These are phyloP conservation scores for Trametes hirsuta DNA, from an alignment of 1,284 basidiomycete species.

Conservation along the genomic window DNA sequence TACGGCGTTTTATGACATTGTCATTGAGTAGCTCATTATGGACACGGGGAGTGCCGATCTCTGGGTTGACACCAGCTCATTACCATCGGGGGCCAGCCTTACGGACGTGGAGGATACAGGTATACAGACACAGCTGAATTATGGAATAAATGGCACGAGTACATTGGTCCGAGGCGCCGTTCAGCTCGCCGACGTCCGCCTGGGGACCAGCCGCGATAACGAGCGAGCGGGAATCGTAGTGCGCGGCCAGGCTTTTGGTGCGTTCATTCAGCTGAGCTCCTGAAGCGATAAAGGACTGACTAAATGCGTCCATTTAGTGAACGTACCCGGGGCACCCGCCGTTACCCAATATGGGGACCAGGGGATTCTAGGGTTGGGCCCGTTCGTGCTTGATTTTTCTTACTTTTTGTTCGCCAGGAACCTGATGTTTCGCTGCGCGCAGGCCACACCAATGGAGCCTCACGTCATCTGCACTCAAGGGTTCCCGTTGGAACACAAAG, in stretches of 20 bases:
- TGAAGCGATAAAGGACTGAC: neutral
- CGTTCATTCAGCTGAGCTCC: neutral
- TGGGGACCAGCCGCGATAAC: neutral
- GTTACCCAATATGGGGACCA: conserved; percentile 6
- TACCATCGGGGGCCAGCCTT: neutral
- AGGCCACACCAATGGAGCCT: conserved; percentile 7
- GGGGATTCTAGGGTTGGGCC: conserved; percentile 5
- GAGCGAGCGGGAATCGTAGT: neutral
- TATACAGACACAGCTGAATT: neutral
- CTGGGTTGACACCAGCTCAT: conserved; percentile 11
- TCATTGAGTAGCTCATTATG: neutral
- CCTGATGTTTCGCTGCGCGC: neutral
- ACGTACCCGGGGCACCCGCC: conserved; percentile 6
- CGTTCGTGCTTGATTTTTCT: neutral
- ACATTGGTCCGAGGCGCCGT: conserved; percentile 4
- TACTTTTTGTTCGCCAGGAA: neutral
- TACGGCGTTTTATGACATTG: neutral
- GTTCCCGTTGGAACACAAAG: neutral
- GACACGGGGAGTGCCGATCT: conserved; percentile 17
- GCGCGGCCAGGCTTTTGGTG: neutral
- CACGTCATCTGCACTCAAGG: neutral
- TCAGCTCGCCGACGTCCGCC: conserved; percentile 8
- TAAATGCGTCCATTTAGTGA: neutral
- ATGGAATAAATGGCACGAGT: conserved; percentile 5
- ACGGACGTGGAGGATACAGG: neutral